These are phyloP conservation scores for Saururus chinensis DNA, from an alignment of 164 flowering plant genomes.

Conservation along the genomic window DNA sequence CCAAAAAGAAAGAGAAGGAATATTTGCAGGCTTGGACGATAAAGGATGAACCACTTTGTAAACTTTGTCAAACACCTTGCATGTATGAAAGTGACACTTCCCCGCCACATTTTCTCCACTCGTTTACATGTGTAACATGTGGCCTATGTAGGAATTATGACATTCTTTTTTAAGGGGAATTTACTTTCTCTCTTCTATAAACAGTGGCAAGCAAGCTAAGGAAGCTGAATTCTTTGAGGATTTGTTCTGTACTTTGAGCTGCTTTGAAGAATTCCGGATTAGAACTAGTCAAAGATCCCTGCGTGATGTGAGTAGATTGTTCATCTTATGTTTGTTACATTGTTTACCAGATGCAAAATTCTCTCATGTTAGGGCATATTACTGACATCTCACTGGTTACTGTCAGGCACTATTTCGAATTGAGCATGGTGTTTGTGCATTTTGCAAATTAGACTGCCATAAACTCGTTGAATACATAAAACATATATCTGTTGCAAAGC, in stretches of 20 bases:
- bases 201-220: conserved; percentile 65
- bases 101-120: no score
- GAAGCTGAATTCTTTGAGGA: conserved; percentile 81
- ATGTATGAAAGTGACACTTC: conserved; percentile 22
- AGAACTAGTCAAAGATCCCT: conserved; percentile 67
- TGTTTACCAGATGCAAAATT: no score
- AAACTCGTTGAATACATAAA: conserved; percentile 51
- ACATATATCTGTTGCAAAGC: conserved; percentile 43
- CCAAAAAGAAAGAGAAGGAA: conserved; percentile 43
- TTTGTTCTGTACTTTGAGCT: conserved; percentile 65
- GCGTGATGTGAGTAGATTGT: conserved; percentile 43
- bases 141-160: no score
- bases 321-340: no score
- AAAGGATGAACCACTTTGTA: conserved; percentile 83
- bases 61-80: conserved; percentile 85
- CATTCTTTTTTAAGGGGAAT: no score
- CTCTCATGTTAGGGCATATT: no score
- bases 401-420: conserved; percentile 76
- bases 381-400: no score
- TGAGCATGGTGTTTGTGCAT: conserved; percentile 77
- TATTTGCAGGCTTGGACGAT: conserved; percentile 67
- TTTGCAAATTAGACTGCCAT: conserved; percentile 78
- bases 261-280: conserved; percentile 71
- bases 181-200: no score
- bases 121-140: no score